These are phyloP conservation scores for Inga oerstediana DNA, from an alignment of 306 rosid genomes.

Conservation along the genomic window DNA sequence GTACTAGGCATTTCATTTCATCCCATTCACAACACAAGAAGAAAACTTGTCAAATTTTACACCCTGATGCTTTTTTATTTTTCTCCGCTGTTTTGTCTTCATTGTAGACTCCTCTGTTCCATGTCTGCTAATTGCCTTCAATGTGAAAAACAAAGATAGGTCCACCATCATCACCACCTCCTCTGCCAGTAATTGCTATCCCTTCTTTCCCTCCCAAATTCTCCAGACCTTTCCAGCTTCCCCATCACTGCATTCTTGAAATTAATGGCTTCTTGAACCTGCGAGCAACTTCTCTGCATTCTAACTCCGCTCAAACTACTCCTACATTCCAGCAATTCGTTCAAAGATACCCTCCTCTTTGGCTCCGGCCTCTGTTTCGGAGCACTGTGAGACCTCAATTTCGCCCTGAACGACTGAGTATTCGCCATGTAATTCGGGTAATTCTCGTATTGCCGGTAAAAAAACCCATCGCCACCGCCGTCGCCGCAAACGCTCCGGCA, in stretches of 20 bases:
- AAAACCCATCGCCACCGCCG: constrained; percentile 36
- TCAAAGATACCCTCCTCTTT: constrained; percentile 66
- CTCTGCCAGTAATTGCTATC: constrained; percentile 43
- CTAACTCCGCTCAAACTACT: constrained; percentile 73
- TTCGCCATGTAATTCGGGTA: constrained; percentile 75
- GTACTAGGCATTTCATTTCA: background rate
- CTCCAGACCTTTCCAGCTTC: constrained; percentile 60
- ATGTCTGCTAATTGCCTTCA: constrained; percentile 13
- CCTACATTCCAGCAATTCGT: constrained; percentile 76
- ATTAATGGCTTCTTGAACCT: constrained; percentile 67
- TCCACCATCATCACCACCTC: constrained; percentile 41
- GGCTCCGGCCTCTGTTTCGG: constrained; percentile 87
- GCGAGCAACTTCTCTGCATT: constrained; percentile 88
- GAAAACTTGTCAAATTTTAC: constrained; percentile 23
- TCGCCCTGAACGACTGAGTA: constrained; percentile 81
- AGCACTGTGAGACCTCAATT: constrained; percentile 85
- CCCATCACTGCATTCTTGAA: constrained; percentile 88
- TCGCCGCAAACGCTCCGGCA: constrained; percentile 53
- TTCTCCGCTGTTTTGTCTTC: constrained; percentile 23
- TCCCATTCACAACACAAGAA: constrained; percentile 11
- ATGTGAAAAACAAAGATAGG: constrained; percentile 16
- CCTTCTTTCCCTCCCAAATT: constrained; percentile 40
- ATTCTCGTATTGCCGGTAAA: constrained; percentile 47
- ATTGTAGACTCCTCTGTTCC: constrained; percentile 11
- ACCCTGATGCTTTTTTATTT: background rate